These are phyloP conservation scores for Bacterosira constricta DNA, from an alignment of 108 stramenopile genomes.

Conservation along the genomic window DNA sequence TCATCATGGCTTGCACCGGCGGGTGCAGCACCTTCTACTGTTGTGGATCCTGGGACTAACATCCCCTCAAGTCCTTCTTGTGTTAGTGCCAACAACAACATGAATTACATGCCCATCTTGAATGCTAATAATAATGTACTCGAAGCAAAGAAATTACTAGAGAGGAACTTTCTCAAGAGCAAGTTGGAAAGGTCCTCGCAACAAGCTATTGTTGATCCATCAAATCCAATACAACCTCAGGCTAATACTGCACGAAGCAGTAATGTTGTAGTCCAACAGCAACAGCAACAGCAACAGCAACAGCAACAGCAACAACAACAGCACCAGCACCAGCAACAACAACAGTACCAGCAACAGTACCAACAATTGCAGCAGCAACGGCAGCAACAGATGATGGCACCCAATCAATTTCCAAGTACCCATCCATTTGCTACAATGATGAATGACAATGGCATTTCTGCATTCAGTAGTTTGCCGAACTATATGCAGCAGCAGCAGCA, in stretches of 20 bases:
- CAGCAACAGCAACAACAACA: background rate
- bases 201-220: too few relatives aligned
- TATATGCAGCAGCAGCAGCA: background rate
- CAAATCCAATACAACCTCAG: too few relatives aligned
- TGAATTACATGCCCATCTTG: too few relatives aligned
- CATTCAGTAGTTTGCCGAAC: too few relatives aligned
- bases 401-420: conserved; percentile 40
- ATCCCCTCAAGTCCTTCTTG: too few relatives aligned
- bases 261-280: background rate
- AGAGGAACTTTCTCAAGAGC: conserved; percentile 1
- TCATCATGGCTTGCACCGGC: too few relatives aligned
- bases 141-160: background rate
- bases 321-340: background rate
- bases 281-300: background rate
- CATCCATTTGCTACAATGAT: conserved; percentile 38
- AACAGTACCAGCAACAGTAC: background rate
- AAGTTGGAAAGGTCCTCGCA: too few relatives aligned
- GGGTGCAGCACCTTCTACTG: too few relatives aligned
- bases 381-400: conserved; percentile 27
- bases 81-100: too few relatives aligned
- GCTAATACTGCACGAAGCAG: too few relatives aligned
- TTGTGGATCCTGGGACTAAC: too few relatives aligned
- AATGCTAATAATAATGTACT: too few relatives aligned
- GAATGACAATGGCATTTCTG: background rate
- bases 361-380: background rate